Base-by-base conservation (phyloP, 495 filamentous ascomycete species). In the Talaromyces proteolyticus region DNA sequence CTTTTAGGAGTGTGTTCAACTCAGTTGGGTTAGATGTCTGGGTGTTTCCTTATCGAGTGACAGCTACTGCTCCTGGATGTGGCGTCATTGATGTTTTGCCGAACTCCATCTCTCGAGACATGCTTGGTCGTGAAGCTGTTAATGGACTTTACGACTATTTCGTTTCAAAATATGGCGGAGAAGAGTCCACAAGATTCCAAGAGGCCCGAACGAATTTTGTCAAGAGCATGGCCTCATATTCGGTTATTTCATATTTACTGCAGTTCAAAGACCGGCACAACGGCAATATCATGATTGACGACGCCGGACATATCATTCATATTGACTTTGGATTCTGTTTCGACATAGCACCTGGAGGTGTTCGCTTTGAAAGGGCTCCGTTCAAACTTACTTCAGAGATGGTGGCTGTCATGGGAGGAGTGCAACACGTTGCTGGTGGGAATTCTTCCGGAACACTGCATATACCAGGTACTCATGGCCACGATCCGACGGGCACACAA, bases 271-370 rank as follows among this genome's bases (percentile, higher is more conserved):
- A 99, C 65, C 82, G 94, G 4, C 94, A 99, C 67, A 99, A 99
- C 63, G 94, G 94, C 38, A 99, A 99, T 68, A 97, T 99, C 72
- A 97, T 99, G 94, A 79, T 99, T 38, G 90, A 97, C 60, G 91
- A 96, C 58, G 87, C 85, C 2, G 94, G 94, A 4, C 93, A 97
- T 67, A 95, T 99, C 62, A 83, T 99, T 17, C 94, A 99, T 67
- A 96, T 99, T 63, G 93, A 99, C 69, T 99, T 99, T 59, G 94
- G 94, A 17, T 99, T 99, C 76, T 97, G 92, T 68, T 97, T 99
- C 22, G 94, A 99, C 62, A 96, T 99, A 60, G 94, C 90, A 1
- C 94, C 94, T 0, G 94, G 94, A 37, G 94, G 94, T 18, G 87
- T 97, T 46, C 89, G 87, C 47, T 99, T 99, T 60, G 94, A 99